phyloP scores from a whole-genome alignment of 2,329 filamentous ascomycete genomes.

The Fusarium luffae region DNA sequence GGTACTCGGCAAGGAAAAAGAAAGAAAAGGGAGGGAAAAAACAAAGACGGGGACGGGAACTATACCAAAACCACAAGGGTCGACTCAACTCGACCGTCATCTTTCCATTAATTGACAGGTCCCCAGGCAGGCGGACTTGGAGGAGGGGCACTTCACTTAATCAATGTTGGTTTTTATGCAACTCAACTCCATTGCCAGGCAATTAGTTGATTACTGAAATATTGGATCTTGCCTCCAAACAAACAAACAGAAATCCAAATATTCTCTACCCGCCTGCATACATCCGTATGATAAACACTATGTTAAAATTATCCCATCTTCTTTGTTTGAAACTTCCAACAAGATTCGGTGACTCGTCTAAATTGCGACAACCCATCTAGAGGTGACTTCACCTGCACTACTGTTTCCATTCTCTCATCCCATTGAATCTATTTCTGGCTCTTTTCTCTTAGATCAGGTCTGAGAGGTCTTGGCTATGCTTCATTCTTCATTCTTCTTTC shows the following conservation, averaged over 20 bases:
- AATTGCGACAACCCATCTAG: constrained; percentile 14
- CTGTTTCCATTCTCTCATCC: constrained; percentile 21
- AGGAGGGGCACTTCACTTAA: too few relatives aligned
- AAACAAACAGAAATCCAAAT: background rate
- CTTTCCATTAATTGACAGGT: background rate
- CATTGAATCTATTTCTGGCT: constrained; percentile 39
- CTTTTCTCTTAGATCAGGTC: constrained; percentile 16
- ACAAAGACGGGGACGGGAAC: constrained; percentile 16
- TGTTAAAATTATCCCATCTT: constrained; percentile 10
- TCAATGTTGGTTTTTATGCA: too few relatives aligned
- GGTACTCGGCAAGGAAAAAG: constrained; percentile 14
- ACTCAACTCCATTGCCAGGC: background rate
- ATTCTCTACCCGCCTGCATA: background rate
- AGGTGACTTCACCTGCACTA: constrained; percentile 19
- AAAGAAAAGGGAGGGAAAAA: constrained; percentile 5
- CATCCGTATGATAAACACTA: background rate
- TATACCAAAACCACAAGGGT: constrained; percentile 11
- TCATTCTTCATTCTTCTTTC: constrained; percentile 25
- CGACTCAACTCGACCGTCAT: background rate
- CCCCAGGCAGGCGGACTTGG: background rate
- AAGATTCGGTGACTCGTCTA: background rate
- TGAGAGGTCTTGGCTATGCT: constrained; percentile 22
- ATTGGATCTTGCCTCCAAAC: background rate
- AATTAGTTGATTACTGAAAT: background rate
- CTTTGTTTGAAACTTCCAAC: constrained; percentile 28